phyloP scores from a whole-genome alignment of 148 eudicot genomes.

The Amaranthus cruentus region DNA sequence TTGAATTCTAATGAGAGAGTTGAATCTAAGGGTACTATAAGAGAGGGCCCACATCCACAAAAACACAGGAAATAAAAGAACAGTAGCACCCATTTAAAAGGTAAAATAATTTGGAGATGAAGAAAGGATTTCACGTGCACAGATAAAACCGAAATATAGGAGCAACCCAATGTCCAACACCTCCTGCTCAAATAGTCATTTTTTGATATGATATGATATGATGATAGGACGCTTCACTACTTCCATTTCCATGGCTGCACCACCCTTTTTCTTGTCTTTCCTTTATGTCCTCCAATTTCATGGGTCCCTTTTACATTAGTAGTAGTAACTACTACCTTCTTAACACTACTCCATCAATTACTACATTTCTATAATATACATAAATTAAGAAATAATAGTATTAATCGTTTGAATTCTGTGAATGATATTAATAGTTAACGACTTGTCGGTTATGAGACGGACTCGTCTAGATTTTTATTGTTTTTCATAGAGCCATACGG shows the following conservation, averaged over 20 bases:
- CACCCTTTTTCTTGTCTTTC: constrained; percentile 10
- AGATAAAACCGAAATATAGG: constrained; percentile 17
- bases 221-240: constrained; percentile 18
- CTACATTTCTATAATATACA: too few species aligned
- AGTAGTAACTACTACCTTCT: background rate
- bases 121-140: constrained; percentile 23
- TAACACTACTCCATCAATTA: background rate
- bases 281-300: background rate
- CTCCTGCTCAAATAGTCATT: constrained; percentile 6
- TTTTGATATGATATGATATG: constrained; percentile 24
- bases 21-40: too few species aligned
- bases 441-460: too few species aligned
- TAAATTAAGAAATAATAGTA: too few species aligned
- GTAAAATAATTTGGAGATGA: background rate
- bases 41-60: background rate
- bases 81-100: background rate
- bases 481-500: too few species aligned
- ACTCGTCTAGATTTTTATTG: too few species aligned
- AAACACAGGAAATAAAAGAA: background rate
- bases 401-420: too few species aligned
- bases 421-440: too few species aligned
- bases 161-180: constrained; percentile 23
- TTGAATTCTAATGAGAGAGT: too few species aligned
- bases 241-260: constrained; percentile 11
- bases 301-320: background rate